These are phyloP conservation scores for Smallanthus sonchifolius DNA, from an alignment of 129 eudicot species.

Conservation along the genomic window DNA sequence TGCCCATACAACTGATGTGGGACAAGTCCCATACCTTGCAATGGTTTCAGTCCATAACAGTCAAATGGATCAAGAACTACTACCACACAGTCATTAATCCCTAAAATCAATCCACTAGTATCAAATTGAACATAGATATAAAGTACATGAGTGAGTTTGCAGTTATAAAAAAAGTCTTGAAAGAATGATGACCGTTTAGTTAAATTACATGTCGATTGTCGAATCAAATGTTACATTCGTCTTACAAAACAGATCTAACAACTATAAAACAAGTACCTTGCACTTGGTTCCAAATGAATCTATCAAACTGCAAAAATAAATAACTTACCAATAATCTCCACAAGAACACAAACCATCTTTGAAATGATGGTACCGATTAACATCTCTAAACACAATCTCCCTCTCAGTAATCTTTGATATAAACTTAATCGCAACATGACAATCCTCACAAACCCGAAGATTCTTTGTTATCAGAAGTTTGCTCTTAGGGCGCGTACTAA, in stretches of 20 bases:
- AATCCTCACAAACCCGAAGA: constrained; percentile 71
- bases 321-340: constrained; percentile 67
- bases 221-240: neutral
- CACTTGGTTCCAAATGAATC: constrained; percentile 7
- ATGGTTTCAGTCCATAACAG: too few relatives aligned
- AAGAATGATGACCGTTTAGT: neutral
- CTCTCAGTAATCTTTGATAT: constrained; percentile 61
- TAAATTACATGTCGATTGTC: neutral
- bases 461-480: constrained; percentile 55
- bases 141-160: neutral
- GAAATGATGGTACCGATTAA: constrained; percentile 73
- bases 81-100: too few relatives aligned
- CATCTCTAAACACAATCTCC: constrained; percentile 63
- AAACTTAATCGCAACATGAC: constrained; percentile 72
- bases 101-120: too few relatives aligned
- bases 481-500: constrained; percentile 50
- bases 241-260: neutral
- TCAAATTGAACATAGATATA: too few relatives aligned
- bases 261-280: neutral
- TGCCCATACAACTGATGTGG: too few relatives aligned
- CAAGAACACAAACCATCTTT: constrained; percentile 71
- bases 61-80: too few relatives aligned
- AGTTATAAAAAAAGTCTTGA: neutral
- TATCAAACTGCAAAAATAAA: neutral
- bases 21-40: too few relatives aligned